phyloP scores from a whole-genome alignment of 2,329 filamentous ascomycete genomes.

The Xylaria multiplex region DNA sequence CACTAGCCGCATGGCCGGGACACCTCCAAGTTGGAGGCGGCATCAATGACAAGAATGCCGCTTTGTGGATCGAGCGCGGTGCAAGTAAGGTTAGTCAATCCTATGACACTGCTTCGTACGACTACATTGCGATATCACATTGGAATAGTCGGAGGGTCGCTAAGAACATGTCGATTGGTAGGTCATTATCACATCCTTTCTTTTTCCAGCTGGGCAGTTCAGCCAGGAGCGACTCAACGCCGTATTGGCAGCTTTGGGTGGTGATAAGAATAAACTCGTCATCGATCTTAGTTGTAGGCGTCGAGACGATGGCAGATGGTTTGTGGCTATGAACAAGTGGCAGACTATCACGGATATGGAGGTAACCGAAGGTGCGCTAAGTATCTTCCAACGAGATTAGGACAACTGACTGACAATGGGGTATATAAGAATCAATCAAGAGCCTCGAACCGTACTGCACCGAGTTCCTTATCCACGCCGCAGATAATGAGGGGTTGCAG shows the following conservation, averaged over 20 bases:
- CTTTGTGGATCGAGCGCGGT: conserved; percentile 84
- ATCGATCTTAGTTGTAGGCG: conserved; percentile 93
- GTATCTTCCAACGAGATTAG: not conserved
- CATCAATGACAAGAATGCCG: conserved; percentile 85
- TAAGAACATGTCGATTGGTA: conserved; percentile 55
- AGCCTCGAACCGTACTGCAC: conserved; percentile 90
- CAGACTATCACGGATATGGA: conserved; percentile 98
- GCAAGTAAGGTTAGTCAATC: conserved; percentile 79
- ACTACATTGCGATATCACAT: not conserved
- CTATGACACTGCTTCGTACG: not conserved
- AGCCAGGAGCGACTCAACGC: conserved; percentile 78
- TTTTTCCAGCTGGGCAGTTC: conserved; percentile 87
- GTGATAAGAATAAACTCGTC: conserved; percentile 83
- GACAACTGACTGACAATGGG: conserved; percentile 7
- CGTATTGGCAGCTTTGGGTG: conserved; percentile 76
- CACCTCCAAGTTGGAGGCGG: conserved; percentile 93
- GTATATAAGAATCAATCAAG: conserved; percentile 75
- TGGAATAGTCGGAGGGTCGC: not conserved
- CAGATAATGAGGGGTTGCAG: conserved; percentile 95
- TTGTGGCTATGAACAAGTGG: conserved; percentile 99
- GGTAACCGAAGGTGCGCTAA: conserved; percentile 76
- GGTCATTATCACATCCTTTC: conserved; percentile 96
- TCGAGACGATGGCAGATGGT: conserved; percentile 78
- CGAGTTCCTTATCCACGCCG: conserved; percentile 96
- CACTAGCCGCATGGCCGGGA: conserved; percentile 79